Evolutionary conservation across 805 yeast species (phyloP).

Genomic region (Danielia oregonensis): DNA sequence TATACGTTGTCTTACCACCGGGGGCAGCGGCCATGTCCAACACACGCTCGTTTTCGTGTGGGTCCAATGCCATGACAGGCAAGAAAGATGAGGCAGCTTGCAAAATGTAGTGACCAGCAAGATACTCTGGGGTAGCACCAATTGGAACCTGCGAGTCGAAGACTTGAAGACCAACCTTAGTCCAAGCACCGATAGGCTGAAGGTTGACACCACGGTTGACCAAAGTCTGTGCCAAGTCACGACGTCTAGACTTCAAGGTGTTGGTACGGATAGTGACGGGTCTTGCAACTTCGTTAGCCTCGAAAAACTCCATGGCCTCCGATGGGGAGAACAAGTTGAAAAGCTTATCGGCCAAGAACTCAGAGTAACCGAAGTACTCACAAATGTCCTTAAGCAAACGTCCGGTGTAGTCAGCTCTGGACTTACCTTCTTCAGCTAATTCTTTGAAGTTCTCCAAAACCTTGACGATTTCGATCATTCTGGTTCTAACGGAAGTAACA

Average conservation of each 20-base stretch:
- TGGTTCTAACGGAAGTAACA: constrained; percentile 77
- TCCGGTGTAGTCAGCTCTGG: constrained; percentile 77
- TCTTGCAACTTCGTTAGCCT: constrained; percentile 95
- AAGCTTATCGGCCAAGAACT: constrained; percentile 88
- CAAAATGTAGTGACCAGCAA: constrained; percentile 95
- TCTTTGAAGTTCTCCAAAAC: constrained; percentile 87
- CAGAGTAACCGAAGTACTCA: constrained; percentile 90
- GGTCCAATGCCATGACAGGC: constrained; percentile 96
- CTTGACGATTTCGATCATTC: constrained; percentile 93
- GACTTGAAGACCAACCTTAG: constrained; percentile 95
- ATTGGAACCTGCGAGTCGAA: constrained; percentile 99
- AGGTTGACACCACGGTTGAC: constrained; percentile 96
- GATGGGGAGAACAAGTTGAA: constrained; percentile 89
- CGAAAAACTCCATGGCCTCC: constrained; percentile 97
- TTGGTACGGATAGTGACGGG: constrained; percentile 98
- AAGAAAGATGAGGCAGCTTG: constrained; percentile 98
- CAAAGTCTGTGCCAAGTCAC: constrained; percentile 91
- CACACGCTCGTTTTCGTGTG: constrained; percentile 94
- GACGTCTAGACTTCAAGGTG: constrained; percentile 88
- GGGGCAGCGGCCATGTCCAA: constrained; percentile 99
- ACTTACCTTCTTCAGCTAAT: constrained; percentile 78
- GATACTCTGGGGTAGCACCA: constrained; percentile 98
- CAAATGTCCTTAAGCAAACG: constrained; percentile 83
- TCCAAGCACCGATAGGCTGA: constrained; percentile 97
- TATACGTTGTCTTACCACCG: constrained; percentile 96